Evolutionary conservation across 2,329 filamentous ascomycete species (phyloP).

Genomic region (Hymenoscyphus infarciens): DNA sequence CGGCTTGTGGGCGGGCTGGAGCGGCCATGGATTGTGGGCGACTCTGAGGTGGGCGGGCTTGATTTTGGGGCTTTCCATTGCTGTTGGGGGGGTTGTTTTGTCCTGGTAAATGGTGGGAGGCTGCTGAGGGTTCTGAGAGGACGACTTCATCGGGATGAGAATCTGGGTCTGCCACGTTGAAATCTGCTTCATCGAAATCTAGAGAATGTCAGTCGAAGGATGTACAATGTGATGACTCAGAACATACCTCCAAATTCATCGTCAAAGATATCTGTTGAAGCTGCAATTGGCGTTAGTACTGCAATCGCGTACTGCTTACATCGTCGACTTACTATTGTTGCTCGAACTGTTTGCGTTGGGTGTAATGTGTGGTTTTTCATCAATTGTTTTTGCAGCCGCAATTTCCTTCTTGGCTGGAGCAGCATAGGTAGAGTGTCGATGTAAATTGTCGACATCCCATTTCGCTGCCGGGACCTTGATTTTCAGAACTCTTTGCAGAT

Average conservation of each 20-base stretch:
- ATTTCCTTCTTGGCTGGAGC: slow-evolving; percentile 28
- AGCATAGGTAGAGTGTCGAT: slow-evolving; percentile 70
- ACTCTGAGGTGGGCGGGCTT: slow-evolving; percentile 31
- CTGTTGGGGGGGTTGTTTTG: slow-evolving; percentile 18
- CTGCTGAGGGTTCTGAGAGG: slow-evolving; percentile 41
- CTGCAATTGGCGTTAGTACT: slow-evolving; percentile 30
- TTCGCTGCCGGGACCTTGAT: slow-evolving; percentile 75
- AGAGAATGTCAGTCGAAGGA: slow-evolving; percentile 36
- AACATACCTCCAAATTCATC: slow-evolving; percentile 52
- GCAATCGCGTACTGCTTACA: neutral
- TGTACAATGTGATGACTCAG: slow-evolving; percentile 34
- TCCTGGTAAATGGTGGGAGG: slow-evolving; percentile 24
- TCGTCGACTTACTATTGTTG: neutral
- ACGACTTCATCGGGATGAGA: slow-evolving; percentile 75
- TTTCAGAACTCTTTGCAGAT: slow-evolving; percentile 83
- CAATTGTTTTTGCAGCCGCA: slow-evolving; percentile 30
- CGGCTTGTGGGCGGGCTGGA: slow-evolving; percentile 28
- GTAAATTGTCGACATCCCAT: slow-evolving; percentile 75
- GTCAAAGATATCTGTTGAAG: slow-evolving; percentile 42
- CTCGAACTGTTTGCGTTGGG: neutral
- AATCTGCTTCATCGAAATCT: slow-evolving; percentile 76
- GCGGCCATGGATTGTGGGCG: slow-evolving; percentile 28
- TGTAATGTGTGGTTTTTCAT: slow-evolving; percentile 25
- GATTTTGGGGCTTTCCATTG: slow-evolving; percentile 24
- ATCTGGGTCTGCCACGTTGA: slow-evolving; percentile 59